phyloP scores from a whole-genome alignment of 176 grass and related monocot species.

The Triticum urartu region DNA sequence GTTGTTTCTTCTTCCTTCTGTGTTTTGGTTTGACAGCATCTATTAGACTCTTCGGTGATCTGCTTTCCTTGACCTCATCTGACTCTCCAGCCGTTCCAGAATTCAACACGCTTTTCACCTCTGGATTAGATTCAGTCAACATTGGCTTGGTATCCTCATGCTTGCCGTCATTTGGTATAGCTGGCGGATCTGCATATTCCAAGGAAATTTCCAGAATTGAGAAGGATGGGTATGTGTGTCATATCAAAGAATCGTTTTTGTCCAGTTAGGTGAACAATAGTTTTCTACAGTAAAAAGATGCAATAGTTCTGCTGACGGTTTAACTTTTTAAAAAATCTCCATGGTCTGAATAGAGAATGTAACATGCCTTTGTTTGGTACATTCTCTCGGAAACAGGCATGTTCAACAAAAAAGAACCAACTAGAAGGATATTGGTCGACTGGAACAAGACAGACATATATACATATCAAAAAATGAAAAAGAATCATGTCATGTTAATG shows the following conservation, averaged over 20 bases:
- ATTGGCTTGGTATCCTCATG: constrained; percentile 36
- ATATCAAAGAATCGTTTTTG: neutral
- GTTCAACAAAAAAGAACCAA: too few species aligned
- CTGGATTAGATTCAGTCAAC: constrained; percentile 37
- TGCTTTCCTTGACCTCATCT: constrained; percentile 40
- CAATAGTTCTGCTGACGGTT: too few species aligned
- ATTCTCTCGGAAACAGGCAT: too few species aligned
- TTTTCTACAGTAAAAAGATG: too few species aligned
- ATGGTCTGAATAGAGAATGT: too few species aligned
- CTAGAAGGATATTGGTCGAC: too few species aligned
- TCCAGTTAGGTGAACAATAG: neutral
- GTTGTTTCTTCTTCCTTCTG: constrained; percentile 65
- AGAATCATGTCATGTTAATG: too few species aligned
- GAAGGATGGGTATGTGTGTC: constrained; percentile 6
- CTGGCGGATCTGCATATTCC: constrained; percentile 35
- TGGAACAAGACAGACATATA: too few species aligned
- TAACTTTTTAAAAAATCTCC: too few species aligned
- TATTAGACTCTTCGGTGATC: constrained; percentile 75
- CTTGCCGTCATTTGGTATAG: neutral
- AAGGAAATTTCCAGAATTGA: constrained; percentile 11
- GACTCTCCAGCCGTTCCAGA: constrained; percentile 33
- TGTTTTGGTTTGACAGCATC: constrained; percentile 83
- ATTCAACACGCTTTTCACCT: constrained; percentile 25
- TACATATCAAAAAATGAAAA: too few species aligned
- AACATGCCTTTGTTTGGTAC: too few species aligned